Percentiles rank a stretch among this genome's conserved stretches.
Evolutionary conservation across 2,329 filamentous ascomycete species (phyloP).

Genomic region (Fusarium decemcellulare): DNA sequence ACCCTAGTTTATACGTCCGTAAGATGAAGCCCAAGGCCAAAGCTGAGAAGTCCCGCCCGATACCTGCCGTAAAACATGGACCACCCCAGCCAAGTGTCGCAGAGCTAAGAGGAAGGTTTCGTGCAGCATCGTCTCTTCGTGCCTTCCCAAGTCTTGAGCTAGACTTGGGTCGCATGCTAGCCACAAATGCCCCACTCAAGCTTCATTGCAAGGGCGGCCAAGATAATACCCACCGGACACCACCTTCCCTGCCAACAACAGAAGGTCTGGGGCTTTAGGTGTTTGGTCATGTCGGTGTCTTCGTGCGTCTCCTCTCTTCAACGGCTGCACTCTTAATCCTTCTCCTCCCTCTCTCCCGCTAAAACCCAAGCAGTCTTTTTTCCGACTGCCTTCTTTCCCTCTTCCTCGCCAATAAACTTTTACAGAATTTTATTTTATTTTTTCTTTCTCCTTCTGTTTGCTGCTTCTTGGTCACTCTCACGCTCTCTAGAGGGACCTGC

Average conservation of each 20-base stretch:
- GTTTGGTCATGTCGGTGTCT: slow-evolving; percentile 18
- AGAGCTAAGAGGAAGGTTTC: slow-evolving; percentile 9
- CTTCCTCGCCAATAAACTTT: slow-evolving; percentile 3
- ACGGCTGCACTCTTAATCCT: slow-evolving; percentile 39
- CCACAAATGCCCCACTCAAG: too few species aligned
- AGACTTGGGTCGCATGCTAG: too few species aligned
- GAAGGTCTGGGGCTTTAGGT: slow-evolving; percentile 9
- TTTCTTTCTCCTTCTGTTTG: background rate
- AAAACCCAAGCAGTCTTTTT: slow-evolving; percentile 1
- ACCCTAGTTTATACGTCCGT: background rate
- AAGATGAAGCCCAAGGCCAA: background rate
- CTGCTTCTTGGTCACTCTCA: slow-evolving; percentile 19
- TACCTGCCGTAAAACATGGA: slow-evolving; percentile 4
- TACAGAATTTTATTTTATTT: slow-evolving; percentile 10
- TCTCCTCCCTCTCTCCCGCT: slow-evolving; percentile 22
- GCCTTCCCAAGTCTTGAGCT: background rate
- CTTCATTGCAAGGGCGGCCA: too few species aligned
- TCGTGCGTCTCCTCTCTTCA: slow-evolving; percentile 17
- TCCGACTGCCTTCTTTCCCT: slow-evolving; percentile 14
- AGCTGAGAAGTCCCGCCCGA: background rate
- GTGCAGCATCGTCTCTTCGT: slow-evolving; percentile 10
- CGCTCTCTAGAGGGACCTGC: slow-evolving; percentile 28
- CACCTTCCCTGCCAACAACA: background rate
- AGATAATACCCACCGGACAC: background rate
- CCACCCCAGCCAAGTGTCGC: slow-evolving; percentile 12